Conservation (phyloP, 1,139 yeast species). For the Debaryomyces robertsiae region DNA sequence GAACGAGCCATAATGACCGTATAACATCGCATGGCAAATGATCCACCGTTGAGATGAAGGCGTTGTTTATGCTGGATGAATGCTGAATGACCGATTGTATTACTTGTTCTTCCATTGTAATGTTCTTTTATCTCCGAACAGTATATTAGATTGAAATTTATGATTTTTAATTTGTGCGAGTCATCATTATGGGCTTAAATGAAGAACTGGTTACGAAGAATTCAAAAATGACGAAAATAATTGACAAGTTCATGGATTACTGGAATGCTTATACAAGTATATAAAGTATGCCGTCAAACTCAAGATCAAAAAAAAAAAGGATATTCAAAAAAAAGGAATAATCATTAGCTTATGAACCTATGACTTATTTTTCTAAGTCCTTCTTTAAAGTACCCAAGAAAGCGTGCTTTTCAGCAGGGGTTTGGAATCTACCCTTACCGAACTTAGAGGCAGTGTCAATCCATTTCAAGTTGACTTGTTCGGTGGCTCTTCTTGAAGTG, state of each 20-base stretch:
- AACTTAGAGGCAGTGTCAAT: slow-evolving; percentile 99
- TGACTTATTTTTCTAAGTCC: slow-evolving; percentile 54
- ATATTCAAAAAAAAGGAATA: neutral
- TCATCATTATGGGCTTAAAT: neutral
- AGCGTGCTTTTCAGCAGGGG: slow-evolving; percentile 99
- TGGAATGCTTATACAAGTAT: no score
- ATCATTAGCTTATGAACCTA: neutral
- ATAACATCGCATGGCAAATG: slow-evolving; percentile 50
- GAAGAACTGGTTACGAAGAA: slow-evolving; percentile 6
- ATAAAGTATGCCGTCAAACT: slow-evolving; percentile 1
- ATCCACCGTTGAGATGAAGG: slow-evolving; percentile 48
- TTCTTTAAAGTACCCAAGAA: slow-evolving; percentile 99
- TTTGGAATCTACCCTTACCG: slow-evolving; percentile 99
- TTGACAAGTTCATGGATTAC: no score
- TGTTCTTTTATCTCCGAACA: neutral
- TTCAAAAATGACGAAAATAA: slow-evolving; percentile 5
- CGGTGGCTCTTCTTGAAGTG: slow-evolving; percentile 97
- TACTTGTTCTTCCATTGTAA: slow-evolving; percentile 8
- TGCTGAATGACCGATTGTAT: slow-evolving; percentile 22
- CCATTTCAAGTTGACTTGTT: slow-evolving; percentile 97
- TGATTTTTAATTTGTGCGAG: no score
- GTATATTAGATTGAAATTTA: neutral
- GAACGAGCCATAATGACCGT: slow-evolving; percentile 50
- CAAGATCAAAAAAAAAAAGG: slow-evolving; percentile 1
- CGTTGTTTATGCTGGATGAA: slow-evolving; percentile 34